Conservation (phyloP, 192 early-diverging fungal species). For the Tieghemiomyces parasiticus region DNA sequence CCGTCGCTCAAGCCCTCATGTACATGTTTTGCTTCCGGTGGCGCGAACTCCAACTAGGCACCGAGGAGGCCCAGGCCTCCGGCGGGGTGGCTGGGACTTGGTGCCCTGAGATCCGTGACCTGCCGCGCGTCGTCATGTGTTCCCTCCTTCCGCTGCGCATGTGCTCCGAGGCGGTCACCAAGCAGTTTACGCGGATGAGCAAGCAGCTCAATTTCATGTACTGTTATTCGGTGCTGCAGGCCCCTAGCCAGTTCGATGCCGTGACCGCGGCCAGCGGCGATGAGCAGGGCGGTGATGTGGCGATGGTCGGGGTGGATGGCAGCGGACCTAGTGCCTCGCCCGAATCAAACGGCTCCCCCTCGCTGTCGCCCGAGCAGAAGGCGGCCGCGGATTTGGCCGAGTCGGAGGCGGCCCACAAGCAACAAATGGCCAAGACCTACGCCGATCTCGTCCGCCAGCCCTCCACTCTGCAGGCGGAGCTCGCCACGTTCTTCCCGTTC, state of each 20-base stretch:
- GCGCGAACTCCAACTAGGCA: conserved; percentile 50
- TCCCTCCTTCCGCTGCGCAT: conserved; percentile 62
- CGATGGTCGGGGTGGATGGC: too few relatives aligned
- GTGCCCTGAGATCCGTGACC: conserved; percentile 43
- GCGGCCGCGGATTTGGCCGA: too few relatives aligned
- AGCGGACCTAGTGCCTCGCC: neutral
- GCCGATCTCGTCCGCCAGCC: conserved; percentile 12
- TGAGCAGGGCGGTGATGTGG: too few relatives aligned
- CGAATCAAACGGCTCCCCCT: conserved; percentile 21
- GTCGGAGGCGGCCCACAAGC: too few relatives aligned
- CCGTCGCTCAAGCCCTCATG: conserved; percentile 70
- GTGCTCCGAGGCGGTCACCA: conserved; percentile 60
- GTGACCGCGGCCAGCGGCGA: too few relatives aligned
- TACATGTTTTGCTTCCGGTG: conserved; percentile 95
- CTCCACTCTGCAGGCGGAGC: conserved; percentile 23
- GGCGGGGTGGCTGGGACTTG: conserved; percentile 15
- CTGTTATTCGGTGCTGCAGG: conserved; percentile 60
- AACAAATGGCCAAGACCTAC: neutral
- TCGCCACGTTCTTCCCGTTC: conserved; percentile 85
- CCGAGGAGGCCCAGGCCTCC: conserved; percentile 6
- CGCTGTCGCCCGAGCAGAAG: neutral
- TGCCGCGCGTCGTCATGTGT: conserved; percentile 62
- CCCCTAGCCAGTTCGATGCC: too few relatives aligned
- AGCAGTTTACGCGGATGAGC: conserved; percentile 73
- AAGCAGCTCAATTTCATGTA: conserved; percentile 74